Evolutionary conservation across 1,284 basidiomycete genomes (phyloP), one percentile per base, ranked within the genome.

Genomic region (Phellopilus nigrolimitatus): DNA sequence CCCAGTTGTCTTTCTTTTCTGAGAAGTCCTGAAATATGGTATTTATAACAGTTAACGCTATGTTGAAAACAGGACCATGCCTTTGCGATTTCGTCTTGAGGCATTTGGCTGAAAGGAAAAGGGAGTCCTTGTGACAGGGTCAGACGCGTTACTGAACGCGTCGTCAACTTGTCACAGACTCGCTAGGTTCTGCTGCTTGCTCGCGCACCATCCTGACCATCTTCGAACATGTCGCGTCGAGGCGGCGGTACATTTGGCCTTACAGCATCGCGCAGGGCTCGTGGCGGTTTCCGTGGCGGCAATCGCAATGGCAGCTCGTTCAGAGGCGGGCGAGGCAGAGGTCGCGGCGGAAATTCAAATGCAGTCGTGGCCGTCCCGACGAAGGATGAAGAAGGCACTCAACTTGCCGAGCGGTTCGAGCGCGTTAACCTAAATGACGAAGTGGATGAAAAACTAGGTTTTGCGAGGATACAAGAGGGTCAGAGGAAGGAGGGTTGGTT

Each of bases 361-460:
- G 68, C 67, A 22, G 72, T 72, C 39, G 70, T 72, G 34, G 66
- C 74, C 21, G 76, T 73, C 10, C 81, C 82, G 1, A 75, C 78
- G 61, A 76, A 91, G 59, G 89, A 91, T 62, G 91, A 95, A 53
- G 92, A 95, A 60, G 92, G 90, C 2, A 91, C 88, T 0, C 82
- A 84, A 42, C 75, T 86, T 3, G 84, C 82, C 9, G 93, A 95
- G 61, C 74, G 80, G 58, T 93, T 95, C 61, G 92, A 95, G 63
- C 82, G 81, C 59, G 81, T 85, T 4, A 72, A 75, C 42, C 60
- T 87, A 25, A 74, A 72, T 53, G 93, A 99, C 66, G 91, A 95
- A 62, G 82, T 98, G 24, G 95, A 99, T 62, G 91, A 92, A 67
- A 91, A 88, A 65, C 74, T 99, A 24, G 97, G 97, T 0, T 99